Evolutionary conservation across 2,329 filamentous ascomycete genomes (phyloP), one percentile per base, ranked within the genome.

Genomic region (Allantophomopsis cytisporea): DNA sequence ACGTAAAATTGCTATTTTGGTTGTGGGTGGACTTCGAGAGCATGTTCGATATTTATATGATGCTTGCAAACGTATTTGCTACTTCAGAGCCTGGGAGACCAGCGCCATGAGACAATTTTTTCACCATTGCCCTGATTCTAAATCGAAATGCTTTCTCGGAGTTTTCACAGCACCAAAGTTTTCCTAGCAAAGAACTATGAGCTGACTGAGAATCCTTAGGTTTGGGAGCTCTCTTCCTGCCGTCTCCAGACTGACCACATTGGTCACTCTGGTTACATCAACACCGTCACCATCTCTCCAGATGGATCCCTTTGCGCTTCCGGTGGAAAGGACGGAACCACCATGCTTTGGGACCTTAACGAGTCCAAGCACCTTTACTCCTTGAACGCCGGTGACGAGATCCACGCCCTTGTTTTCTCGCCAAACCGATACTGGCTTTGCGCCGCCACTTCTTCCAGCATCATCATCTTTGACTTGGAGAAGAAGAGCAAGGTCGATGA

Each of bases 401-500:
- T 98, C 77, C 91, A 98, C 75, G 89, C 91, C 56, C 89, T 98
- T 55, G 91, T 96, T 68, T 98, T 98, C 85, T 96, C 91, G 51
- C 91, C 91, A 63, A 98, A 98, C 86, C 83, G 91, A 68, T 98
- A 98, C 86, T 98, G 91, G 91, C 82, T 98, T 57, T 98, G 91
- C 79, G 91, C 91, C 63, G 91, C 91, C 64, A 98, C 91, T 50
- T 77, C 86, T 63, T 85, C 78, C 72, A 87, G 80, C 78, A 96
- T 98, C 79, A 95, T 95, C 79, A 96, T 98, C 78, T 98, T 98
- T 73, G 91, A 98, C 63, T 80, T 98, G 56, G 91, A 98, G 86
- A 98, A 98, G 88, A 98, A 98, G 88, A 93, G 82, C 83, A 96
- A 95, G 83, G 89, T 96, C 62, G 89, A 96, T 60, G 91, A 96